Evolutionary conservation across 345 rosid species (phyloP), one percentile per base, ranked within the genome.

Genomic region (Combretum micranthum): DNA sequence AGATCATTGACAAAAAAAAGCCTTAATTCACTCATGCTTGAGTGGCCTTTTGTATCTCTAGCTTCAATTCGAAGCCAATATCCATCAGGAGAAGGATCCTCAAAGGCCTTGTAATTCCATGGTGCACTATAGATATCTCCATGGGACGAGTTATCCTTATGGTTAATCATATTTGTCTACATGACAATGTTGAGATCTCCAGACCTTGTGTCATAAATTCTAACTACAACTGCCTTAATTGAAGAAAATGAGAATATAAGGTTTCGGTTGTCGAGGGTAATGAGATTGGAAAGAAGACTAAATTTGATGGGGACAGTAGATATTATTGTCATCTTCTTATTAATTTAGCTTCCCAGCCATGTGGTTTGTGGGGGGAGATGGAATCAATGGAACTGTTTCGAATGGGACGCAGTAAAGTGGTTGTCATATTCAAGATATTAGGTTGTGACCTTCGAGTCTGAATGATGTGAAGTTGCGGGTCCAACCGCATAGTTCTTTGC

Each of bases 21-120:
- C 39, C 86, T 80, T 66, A 75, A 56, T 69, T 87, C 94, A 20
- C 82, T 80, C 42, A 59, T 66, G 22, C 85, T 79, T 61, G 77
- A 69, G 67, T 75, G 74, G 23, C 91, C 89, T 72, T 50, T 69
- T 55, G 69, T 48, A 52, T 86, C 96, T 22, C 49, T 72, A 55
- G 73, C 91, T 80, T 85, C 89, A 47, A 93, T 79, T 73, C 85
- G 85, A 65, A 93, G 81, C 96, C 91, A 86, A 76, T 50, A 93
- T 74, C 99, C 79, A 69, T 80, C 80, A 12, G 97, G 96, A 48
- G 88, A 86, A 2, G 85, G 83, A 62, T 87, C 96, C 75, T 86
- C 90, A 62, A 88, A 93, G 42, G 98, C 98, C 60, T 70, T 74
- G 64, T 85, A 78, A 64, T 89, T 87, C 99, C 97, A 93, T 47